Evolutionary conservation across 192 early-diverging fungal species (phyloP).

Genomic region (Coemansia sp.): DNA sequence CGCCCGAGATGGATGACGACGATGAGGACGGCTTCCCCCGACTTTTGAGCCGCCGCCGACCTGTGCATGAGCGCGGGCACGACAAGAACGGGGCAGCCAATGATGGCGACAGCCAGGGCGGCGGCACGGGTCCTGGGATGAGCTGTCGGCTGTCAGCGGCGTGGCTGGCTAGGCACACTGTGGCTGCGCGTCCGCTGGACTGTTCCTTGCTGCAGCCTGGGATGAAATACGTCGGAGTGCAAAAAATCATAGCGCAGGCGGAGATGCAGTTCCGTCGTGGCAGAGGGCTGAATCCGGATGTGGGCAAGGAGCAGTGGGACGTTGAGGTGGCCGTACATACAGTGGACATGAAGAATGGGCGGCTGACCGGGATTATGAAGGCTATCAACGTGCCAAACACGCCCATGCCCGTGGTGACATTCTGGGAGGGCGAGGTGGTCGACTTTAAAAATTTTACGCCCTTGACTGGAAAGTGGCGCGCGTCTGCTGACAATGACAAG

Average conservation of each 20-base stretch:
- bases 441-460: conserved; percentile 61
- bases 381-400: conserved; percentile 59
- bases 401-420: conserved; percentile 54
- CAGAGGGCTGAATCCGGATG: not conserved
- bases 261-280: not conserved
- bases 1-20: conserved; percentile 8
- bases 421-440: conserved; percentile 67
- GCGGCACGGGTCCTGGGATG: not conserved
- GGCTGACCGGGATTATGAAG: conserved; percentile 56
- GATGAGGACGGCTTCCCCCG: conserved; percentile 10
- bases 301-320: conserved; percentile 37
- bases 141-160: not conserved
- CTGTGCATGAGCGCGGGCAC: not conserved
- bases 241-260: conserved; percentile 10
- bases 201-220: conserved; percentile 47
- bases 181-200: conserved; percentile 23
- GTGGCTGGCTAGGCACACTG: conserved; percentile 37
- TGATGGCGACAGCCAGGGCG: not conserved
- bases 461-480: conserved; percentile 61
- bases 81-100: conserved; percentile 1
- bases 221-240: conserved; percentile 31
- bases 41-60: not conserved
- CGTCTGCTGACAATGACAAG: conserved; percentile 27
- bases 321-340: conserved; percentile 37
- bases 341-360: conserved; percentile 39